These are phyloP conservation scores for Furcasterigmium sp. DNA, from an alignment of 2,329 filamentous ascomycete genomes.

Conservation along the genomic window DNA sequence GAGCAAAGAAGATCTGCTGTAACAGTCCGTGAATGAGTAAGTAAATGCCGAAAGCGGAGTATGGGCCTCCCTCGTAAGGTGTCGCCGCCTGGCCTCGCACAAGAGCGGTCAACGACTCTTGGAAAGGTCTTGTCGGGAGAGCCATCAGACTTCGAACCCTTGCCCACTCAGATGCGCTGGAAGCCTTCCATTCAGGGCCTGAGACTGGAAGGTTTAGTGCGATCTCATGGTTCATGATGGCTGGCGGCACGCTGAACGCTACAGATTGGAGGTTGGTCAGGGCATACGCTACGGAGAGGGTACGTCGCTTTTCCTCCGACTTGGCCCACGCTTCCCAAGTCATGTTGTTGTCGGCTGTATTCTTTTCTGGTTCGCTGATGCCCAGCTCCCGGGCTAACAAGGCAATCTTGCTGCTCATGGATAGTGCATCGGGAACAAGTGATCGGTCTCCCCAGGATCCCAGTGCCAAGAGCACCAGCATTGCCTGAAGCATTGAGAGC, in stretches of 20 bases:
- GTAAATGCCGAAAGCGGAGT: constrained; percentile 48
- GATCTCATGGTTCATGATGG: constrained; percentile 50
- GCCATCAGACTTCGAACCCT: constrained; percentile 18
- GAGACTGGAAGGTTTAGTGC: constrained; percentile 48
- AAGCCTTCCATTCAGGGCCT: constrained; percentile 49
- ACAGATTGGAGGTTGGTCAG: constrained; percentile 56
- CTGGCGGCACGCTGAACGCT: constrained; percentile 55
- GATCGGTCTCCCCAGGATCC: constrained; percentile 56
- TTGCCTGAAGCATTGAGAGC: constrained; percentile 31
- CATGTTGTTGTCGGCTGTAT: constrained; percentile 1
- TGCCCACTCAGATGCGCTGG: constrained; percentile 43
- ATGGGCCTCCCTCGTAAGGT: constrained; percentile 13
- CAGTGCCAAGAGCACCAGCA: constrained; percentile 50
- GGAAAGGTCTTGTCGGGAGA: constrained; percentile 15
- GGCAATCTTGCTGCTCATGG: constrained; percentile 50
- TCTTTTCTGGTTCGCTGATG: constrained; percentile 17
- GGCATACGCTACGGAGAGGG: constrained; percentile 39
- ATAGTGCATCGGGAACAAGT: constrained; percentile 50
- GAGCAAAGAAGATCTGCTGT: constrained; percentile 46
- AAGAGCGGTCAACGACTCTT: constrained; percentile 24
- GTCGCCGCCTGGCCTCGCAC: constrained; percentile 12
- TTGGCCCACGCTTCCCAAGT: constrained; percentile 47
- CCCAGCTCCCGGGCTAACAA: constrained; percentile 50
- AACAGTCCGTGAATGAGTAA: constrained; percentile 49
- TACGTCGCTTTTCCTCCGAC: constrained; percentile 1